These are phyloP conservation scores for Hyphodiscus sp. DNA, from an alignment of 2,329 filamentous ascomycete species.

Conservation along the genomic window DNA sequence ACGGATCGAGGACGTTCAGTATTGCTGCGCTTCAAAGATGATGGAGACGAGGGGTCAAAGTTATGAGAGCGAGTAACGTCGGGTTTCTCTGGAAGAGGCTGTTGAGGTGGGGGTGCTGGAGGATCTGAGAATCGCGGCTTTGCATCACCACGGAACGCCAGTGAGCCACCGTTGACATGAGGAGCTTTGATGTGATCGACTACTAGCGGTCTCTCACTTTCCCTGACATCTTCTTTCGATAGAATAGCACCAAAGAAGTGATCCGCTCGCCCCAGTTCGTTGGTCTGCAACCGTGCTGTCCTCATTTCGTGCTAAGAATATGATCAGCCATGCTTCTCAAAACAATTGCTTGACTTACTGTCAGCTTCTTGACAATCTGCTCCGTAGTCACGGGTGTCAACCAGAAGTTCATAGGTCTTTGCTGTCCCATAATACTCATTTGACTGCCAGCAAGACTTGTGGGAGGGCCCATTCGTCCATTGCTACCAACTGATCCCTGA, in stretches of 20 bases:
- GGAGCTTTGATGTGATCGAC: conserved; percentile 42
- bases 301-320: conserved; percentile 73
- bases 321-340: conserved; percentile 18
- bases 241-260: conserved; percentile 75
- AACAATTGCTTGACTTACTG: conserved; percentile 16
- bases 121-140: conserved; percentile 88
- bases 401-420: conserved; percentile 75
- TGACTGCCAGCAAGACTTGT: conserved; percentile 48
- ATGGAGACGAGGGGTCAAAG: conserved; percentile 43
- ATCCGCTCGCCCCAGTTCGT: conserved; percentile 76
- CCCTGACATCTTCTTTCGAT: conserved; percentile 61
- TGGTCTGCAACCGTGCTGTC: conserved; percentile 77
- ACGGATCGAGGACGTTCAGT: conserved; percentile 66
- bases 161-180: conserved; percentile 39
- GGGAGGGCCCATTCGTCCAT: conserved; percentile 49
- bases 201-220: conserved; percentile 45
- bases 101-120: conserved; percentile 86
- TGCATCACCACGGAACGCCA: conserved; percentile 57
- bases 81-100: conserved; percentile 88
- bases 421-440: conserved; percentile 56
- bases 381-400: conserved; percentile 87
- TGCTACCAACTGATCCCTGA: conserved; percentile 55
- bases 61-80: conserved; percentile 51
- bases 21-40: conserved; percentile 66
- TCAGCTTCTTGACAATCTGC: conserved; percentile 76